Conservation (phyloP, 805 yeast species). For the Yarrowia divulgata region DNA sequence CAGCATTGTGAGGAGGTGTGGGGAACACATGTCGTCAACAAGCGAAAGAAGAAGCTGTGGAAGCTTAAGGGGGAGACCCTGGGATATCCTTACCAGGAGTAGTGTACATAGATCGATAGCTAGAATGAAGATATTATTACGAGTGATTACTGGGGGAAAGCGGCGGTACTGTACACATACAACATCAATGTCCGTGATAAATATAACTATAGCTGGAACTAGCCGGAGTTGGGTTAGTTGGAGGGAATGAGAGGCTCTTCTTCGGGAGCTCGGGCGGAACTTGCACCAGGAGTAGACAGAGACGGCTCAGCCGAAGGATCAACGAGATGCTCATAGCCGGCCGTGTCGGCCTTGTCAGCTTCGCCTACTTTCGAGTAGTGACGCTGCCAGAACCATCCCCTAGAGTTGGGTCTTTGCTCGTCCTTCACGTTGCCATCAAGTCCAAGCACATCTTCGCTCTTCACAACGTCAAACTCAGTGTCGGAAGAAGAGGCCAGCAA, state of each 20-base stretch:
- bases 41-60: slow-evolving; percentile 85
- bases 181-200: slow-evolving; percentile 2
- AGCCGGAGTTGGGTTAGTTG: background rate
- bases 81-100: slow-evolving; percentile 77
- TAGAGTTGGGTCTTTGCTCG: slow-evolving; percentile 5
- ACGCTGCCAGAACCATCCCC: slow-evolving; percentile 37
- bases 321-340: background rate
- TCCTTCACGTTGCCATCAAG: background rate
- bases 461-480: slow-evolving; percentile 23
- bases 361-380: slow-evolving; percentile 4
- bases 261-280: background rate
- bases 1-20: slow-evolving; percentile 78
- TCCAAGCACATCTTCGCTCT: slow-evolving; percentile 14
- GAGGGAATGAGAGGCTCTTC: slow-evolving; percentile 28
- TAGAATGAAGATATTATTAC: no score
- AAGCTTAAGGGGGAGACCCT: slow-evolving; percentile 80
- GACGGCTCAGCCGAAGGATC: background rate
- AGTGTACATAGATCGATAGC: background rate
- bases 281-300: background rate
- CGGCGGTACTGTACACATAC: background rate
- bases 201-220: slow-evolving; percentile 20
- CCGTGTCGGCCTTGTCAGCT: background rate
- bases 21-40: slow-evolving; percentile 82
- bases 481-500: slow-evolving; percentile 9
- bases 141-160: no score